Evolutionary conservation across 495 filamentous ascomycete genomes (phyloP).

Genomic region (Jackrogersella multiformis): DNA sequence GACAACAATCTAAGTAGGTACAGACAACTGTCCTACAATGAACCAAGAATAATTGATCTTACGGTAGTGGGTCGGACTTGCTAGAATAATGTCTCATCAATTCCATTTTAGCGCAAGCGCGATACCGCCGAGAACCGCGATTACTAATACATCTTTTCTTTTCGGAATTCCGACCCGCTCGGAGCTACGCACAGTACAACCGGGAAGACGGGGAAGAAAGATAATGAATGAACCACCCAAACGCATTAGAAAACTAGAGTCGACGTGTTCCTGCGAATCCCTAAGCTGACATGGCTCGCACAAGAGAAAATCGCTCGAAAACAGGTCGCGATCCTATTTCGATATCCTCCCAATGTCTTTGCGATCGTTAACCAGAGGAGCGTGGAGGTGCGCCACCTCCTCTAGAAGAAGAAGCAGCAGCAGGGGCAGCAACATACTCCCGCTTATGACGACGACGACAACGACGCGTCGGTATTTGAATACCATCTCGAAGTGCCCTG

Average conservation of each 20-base stretch:
- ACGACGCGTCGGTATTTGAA: slow-evolving; percentile 50
- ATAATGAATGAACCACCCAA: slow-evolving; percentile 15
- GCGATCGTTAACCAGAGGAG: slow-evolving; percentile 31
- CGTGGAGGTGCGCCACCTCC: slow-evolving; percentile 26
- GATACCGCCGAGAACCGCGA: neutral
- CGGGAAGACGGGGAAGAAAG: neutral
- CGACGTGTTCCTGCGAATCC: neutral
- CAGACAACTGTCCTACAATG: too few species aligned
- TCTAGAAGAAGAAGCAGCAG: neutral
- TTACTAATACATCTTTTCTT: neutral
- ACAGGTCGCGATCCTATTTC: slow-evolving; percentile 23
- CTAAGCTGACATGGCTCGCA: slow-evolving; percentile 29
- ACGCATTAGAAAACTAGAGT: slow-evolving; percentile 16
- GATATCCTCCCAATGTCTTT: slow-evolving; percentile 36
- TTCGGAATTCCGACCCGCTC: slow-evolving; percentile 31
- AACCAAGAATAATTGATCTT: too few species aligned
- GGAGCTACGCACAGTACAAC: slow-evolving; percentile 22
- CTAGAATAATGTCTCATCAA: too few species aligned
- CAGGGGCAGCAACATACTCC: neutral
- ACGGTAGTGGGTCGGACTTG: too few species aligned
- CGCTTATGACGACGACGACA: neutral
- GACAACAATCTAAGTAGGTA: too few species aligned
- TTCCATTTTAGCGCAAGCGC: neutral
- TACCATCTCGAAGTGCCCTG: slow-evolving; percentile 70
- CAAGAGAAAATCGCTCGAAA: neutral